Evolutionary conservation across 208 protist genomes (phyloP).

Genomic region (Wallacemonas sp.): DNA sequence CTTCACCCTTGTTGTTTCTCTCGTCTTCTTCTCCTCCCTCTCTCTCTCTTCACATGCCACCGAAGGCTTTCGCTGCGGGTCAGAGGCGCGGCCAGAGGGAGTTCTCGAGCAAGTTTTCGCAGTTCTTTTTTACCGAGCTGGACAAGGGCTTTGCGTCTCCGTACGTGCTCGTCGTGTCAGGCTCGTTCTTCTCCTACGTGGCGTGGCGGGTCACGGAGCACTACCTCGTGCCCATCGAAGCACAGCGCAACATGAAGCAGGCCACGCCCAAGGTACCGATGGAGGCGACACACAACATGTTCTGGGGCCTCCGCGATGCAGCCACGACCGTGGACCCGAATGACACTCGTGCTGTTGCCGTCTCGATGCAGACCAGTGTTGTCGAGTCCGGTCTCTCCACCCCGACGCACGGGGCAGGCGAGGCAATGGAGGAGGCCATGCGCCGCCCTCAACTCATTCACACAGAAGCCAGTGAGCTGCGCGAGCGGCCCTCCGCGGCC

Average conservation of each 20-base stretch:
- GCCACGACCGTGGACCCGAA: background rate
- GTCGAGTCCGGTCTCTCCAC: slow-evolving; percentile 13
- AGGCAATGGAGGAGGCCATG: slow-evolving; percentile 52
- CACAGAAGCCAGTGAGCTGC: slow-evolving; percentile 70
- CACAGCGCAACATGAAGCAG: slow-evolving; percentile 38
- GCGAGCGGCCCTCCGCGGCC: slow-evolving; percentile 20
- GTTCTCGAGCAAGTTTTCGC: slow-evolving; percentile 59
- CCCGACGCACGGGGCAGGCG: slow-evolving; percentile 34
- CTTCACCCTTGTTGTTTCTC: background rate
- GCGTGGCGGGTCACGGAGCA: slow-evolving; percentile 65
- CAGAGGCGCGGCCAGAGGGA: slow-evolving; percentile 28
- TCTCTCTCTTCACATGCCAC: slow-evolving; percentile 9
- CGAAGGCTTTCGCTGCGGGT: slow-evolving; percentile 28
- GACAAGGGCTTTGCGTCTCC: slow-evolving; percentile 79
- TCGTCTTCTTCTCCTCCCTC: background rate
- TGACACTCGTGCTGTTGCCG: slow-evolving; percentile 1
- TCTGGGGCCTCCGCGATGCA: slow-evolving; percentile 62
- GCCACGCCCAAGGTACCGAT: slow-evolving; percentile 66
- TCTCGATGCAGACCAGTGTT: slow-evolving; percentile 15
- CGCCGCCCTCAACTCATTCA: slow-evolving; percentile 72
- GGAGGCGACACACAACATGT: slow-evolving; percentile 64
- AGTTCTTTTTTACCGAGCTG: slow-evolving; percentile 84
- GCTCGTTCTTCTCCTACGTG: slow-evolving; percentile 44
- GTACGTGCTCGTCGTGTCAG: slow-evolving; percentile 56
- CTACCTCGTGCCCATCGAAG: slow-evolving; percentile 54